A percentile compares a stretch with the other conserved stretches of the same genome.
These are phyloP conservation scores for Tylopilus felleus DNA, from an alignment of 768 basidiomycete genomes.

Conservation along the genomic window DNA sequence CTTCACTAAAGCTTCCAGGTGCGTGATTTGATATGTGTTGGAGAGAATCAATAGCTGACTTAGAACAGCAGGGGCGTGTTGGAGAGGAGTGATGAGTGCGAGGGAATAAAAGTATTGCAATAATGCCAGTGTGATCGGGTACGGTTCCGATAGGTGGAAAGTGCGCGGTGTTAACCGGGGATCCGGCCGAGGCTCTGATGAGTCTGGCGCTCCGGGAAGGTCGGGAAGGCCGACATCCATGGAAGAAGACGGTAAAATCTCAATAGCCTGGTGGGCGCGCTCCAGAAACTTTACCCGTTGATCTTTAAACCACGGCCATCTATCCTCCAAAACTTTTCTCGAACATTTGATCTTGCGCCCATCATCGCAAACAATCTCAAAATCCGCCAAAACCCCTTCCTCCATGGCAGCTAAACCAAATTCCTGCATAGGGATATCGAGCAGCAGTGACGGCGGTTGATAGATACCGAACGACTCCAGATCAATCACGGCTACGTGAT, in stretches of 20 bases:
- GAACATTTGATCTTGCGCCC: conserved; percentile 81
- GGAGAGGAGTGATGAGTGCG: conserved; percentile 82
- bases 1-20: conserved; percentile 77
- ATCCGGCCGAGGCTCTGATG: conserved; percentile 57
- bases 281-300: conserved; percentile 59
- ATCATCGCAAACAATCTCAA: conserved; percentile 91
- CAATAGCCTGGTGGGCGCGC: conserved; percentile 53
- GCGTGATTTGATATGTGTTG: conserved; percentile 74
- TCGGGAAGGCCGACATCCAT: conserved; percentile 65
- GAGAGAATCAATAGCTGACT: conserved; percentile 82
- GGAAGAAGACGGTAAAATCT: conserved; percentile 54
- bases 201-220: conserved; percentile 48
- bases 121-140: conserved; percentile 82
- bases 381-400: conserved; percentile 80
- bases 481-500: conserved; percentile 87
- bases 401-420: conserved; percentile 82
- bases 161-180: conserved; percentile 78
- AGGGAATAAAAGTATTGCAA: conserved; percentile 93
- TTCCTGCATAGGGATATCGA: conserved; percentile 74
- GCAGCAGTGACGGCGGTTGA: conserved; percentile 68
- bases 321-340: conserved; percentile 76
- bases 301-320: conserved; percentile 94
- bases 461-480: conserved; percentile 96
- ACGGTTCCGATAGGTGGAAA: conserved; percentile 83
- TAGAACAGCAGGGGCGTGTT: conserved; percentile 86